Conservation (phyloP, 139 green algal species). For the Chlamydomonas sp. region DNA sequence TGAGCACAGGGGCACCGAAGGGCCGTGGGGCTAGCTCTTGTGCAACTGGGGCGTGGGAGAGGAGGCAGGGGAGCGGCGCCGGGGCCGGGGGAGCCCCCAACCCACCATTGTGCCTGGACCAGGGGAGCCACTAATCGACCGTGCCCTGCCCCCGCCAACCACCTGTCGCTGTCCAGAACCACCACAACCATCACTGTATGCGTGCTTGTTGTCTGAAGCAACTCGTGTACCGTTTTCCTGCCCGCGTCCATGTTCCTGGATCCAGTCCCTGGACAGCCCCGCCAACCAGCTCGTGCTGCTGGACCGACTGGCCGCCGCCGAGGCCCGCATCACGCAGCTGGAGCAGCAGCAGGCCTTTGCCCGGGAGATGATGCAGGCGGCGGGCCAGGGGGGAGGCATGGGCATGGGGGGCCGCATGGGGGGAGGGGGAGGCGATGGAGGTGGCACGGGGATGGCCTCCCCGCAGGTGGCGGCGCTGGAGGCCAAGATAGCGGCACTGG, state of each 20-base stretch:
- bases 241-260: neutral
- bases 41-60: no score
- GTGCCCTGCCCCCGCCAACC: no score
- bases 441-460: neutral
- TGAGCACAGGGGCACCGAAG: no score
- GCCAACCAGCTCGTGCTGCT: constrained; percentile 31
- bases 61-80: no score
- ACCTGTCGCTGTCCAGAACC: neutral
- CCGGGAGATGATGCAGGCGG: constrained; percentile 31
- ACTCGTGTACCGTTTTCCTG: neutral
- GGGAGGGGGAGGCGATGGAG: neutral
- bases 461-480: constrained; percentile 33
- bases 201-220: no score
- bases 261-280: constrained; percentile 21
- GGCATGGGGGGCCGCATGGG: neutral
- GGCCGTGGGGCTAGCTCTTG: no score
- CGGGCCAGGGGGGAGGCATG: neutral
- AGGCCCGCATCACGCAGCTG: constrained; percentile 39
- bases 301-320: constrained; percentile 15
- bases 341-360: constrained; percentile 39
- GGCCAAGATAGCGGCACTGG: constrained; percentile 26
- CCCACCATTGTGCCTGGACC: no score
- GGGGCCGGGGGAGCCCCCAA: no score
- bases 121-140: no score
- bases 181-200: neutral